Base-by-base conservation (phyloP, 2,329 filamentous ascomycete genomes). In the Nemania sp. region DNA sequence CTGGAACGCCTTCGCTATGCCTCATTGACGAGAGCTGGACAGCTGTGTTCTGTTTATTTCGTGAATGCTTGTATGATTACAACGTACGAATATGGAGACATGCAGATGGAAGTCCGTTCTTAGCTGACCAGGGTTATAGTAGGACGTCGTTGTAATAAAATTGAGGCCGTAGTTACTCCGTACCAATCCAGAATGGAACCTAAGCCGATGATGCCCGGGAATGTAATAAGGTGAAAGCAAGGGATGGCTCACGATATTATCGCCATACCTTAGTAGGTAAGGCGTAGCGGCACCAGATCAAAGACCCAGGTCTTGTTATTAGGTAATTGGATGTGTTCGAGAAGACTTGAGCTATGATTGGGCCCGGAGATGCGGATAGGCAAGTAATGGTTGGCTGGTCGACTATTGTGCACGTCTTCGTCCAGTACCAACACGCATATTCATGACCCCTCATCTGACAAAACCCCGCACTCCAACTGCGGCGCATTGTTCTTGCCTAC, bases 401-500 rank as follows among this genome's bases (percentile, higher is more conserved):
- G 22, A 36, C 23, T 24, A 30, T n/a, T n/a, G 24, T 37, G 44
- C 37, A 26, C 33, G 34, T 41, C 19, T 45, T 37, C 14, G 42
- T 34, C 53, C 31, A 33, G 9, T 9, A 33, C 30, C 5, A 33
- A 33, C 5, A 33, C 30, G 5, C 5, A n/a, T n/a, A n/a, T n/a
- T 19, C 12, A 34, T 20, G 24, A 48, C 50, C 48, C 54, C 54
- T 57, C 51, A 57, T 41, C 47, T 54, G 51, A 52, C 46, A 39
- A 54, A 50, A 54, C 55, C 55, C 55, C 55, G 55, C 55, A 57
- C 42, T 20, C 33, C 22, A 47, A 30, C 20, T 22, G 39, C 22
- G 50, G 39, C 50, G 17, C 43, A 48, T 19, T 9, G 43, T 44
- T 20, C 44, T 28, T 39, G 22, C 14, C 26, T 22, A 34, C 23